A percentile compares a stretch with the other conserved stretches of the same genome.
Conservation (phyloP, 805 yeast genomes). For the Nakazawaea laoshanensis region DNA sequence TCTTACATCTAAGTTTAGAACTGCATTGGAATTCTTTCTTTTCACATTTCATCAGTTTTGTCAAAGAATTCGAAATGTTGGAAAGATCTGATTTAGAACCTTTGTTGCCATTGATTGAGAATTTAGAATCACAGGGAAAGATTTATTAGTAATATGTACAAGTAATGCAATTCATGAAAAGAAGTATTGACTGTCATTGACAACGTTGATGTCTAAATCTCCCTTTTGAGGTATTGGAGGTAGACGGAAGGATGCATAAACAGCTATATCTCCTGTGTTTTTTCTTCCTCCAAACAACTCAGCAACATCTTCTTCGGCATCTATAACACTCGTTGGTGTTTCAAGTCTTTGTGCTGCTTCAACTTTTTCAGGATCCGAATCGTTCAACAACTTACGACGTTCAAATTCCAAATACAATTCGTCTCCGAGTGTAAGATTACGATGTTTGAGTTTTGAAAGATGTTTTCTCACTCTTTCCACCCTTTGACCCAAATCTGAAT, state of each 20-base stretch:
- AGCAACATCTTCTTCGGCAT: constrained; percentile 18
- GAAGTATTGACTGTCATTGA: constrained; percentile 72
- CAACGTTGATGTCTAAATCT: constrained; percentile 67
- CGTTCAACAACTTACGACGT: constrained; percentile 46
- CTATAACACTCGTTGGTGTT: constrained; percentile 53
- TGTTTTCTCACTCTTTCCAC: constrained; percentile 42
- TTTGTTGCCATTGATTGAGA: constrained; percentile 64
- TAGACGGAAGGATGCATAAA: constrained; percentile 49
- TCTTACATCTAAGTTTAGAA: constrained; percentile 85
- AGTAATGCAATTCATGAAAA: constrained; percentile 28
- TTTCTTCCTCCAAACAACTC: constrained; percentile 16
- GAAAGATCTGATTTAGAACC: constrained; percentile 80
- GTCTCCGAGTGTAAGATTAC: constrained; percentile 56
- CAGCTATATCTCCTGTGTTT: constrained; percentile 11
- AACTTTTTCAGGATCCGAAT: constrained; percentile 41
- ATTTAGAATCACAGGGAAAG: constrained; percentile 80
- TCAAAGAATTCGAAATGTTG: constrained; percentile 73
- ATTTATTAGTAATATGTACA: constrained; percentile 29
- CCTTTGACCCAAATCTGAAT: constrained; percentile 39
- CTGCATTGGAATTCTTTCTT: constrained; percentile 98
- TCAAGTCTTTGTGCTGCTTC: constrained; percentile 44
- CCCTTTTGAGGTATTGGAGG: constrained; percentile 78
- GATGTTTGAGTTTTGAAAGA: constrained; percentile 39
- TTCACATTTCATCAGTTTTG: constrained; percentile 86
- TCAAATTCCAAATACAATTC: constrained; percentile 65